Base-by-base conservation (phyloP, 2,329 filamentous ascomycete species). In the Epichloe festucae region DNA sequence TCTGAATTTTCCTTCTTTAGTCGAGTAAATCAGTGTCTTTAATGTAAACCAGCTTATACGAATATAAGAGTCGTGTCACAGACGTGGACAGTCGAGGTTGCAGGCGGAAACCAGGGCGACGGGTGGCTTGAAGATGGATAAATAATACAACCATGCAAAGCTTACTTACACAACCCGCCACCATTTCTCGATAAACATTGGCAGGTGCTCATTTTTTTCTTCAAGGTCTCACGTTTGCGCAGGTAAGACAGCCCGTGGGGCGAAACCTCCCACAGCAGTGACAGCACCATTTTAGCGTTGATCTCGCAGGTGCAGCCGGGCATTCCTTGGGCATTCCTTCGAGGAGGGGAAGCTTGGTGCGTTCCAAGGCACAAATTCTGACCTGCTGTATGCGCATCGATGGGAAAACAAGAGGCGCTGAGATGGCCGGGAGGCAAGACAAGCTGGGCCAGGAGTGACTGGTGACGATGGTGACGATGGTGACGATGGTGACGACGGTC, bases 321-420 rank as follows among this genome's bases (percentile, higher is more conserved):
- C 55, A 56, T 56, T 56, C 55, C 55, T 46, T 12, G 44, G 44
- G 42, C 55, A 56, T 56, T 56, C 55, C 55, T 46, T 12, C 4
- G 14, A 34, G 40, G 53, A 50, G 50, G 53, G 48, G 51, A 39
- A 48, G 35, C 39, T 50, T 21, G 21, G 41, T 47, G 34, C 39
- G 36, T 38, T 53, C 31, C 51, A 47, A 21, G 39, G 17, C 47
- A 31, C 7, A n/a, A 11, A 35, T 36, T 41, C 15, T 21, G 46
- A 34, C 12, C 39, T 12, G 38, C 34, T 36, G 38, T 4, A n/a
- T 17, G 40, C 38, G 34, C 36, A 17, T 47, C n/a, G 27, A 41
- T 1, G 39, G 40, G 15, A 34, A 35, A 48, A 47, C 43, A 48
- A 41, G 42, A 48, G 39, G 31, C 39, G 35, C 15, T 27, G 23